Evolutionary conservation across 2,329 filamentous ascomycete genomes (phyloP), one percentile per base, ranked within the genome.

Genomic region (Colletotrichum magnum): DNA sequence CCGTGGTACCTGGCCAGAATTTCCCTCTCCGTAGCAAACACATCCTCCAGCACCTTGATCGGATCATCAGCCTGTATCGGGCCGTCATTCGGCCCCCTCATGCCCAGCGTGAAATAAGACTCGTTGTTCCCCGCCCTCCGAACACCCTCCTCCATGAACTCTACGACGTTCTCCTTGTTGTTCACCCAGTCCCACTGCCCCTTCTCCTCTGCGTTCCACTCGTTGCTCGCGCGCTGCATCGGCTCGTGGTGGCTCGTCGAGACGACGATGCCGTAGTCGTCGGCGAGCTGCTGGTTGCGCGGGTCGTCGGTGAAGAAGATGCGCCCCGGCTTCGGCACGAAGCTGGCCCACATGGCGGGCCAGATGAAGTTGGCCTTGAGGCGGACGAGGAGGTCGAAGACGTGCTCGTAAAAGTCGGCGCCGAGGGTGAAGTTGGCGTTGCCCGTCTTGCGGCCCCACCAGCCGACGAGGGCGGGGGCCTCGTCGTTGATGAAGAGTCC

Each of bases 271-370:
- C 88, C 90, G 75, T 88, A 93, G 39, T 90, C 89, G 73, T 93
- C 89, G 0, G 90, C 91, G 13, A 92, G 82, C 2, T 88, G 86
- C 73, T 92, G 89, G 72, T 88, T 93, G 32, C 84, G 83, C 5
- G 86, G 82, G 74, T 93, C 91, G 72, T 93, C 91, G 1, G 92
- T 86, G 74, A 89, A 87, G 77, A 93, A 93, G 85, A 92, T 92
- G 68, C 85, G 85, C 13, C 84, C 86, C 90, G 90, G 93, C n/a
- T 56, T 57, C 1, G 67, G 67, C 77, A 87, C 83, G 1, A 62
- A 70, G 36, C 58, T 66, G 1, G 41, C 67, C 67, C 67, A 70
- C 67, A 70, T 70, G 6, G 90, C 87, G 1, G 90, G 91, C 91
- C 91, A 93, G 61, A 93, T 81, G 74, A 92, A 93, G 77, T 93